Base-by-base conservation (phyloP, 2,329 filamentous ascomycete species). In the Apiospora kogelbergensis region DNA sequence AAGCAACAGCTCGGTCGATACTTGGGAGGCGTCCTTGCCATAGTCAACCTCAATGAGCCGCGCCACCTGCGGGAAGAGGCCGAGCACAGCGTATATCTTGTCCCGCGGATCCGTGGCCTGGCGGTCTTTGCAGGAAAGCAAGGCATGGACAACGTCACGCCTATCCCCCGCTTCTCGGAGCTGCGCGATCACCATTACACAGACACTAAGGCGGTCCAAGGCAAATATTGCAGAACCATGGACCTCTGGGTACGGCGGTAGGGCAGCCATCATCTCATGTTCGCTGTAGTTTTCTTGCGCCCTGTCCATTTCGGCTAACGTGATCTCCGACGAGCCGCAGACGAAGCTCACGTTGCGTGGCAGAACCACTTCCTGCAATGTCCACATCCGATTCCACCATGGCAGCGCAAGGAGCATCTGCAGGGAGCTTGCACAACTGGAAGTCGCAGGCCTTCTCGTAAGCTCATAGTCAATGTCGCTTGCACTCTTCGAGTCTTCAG, bases 301-400 rank as follows among this genome's bases (percentile, higher is more conserved):
- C 20, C 30, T 60, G 17, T 60, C 30, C 17, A 60, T 60, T 17
- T 20, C 30, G 20, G 9, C 30, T 20, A 60, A 60, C 0, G 66
- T 24, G 2, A 60, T 41, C 5, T 53, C 45, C 26, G 68, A 63
- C 3, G 70, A 71, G n/a, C 68, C 68, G 7, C 42, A 69, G 1
- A 65, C n/a, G 40, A 69, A 69, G 15, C 44, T 46, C 7, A 69
- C 66, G 24, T 45, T n/a, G 3, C 15, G 41, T 26, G 70, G 66
- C 26, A 71, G n/a, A 6, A 53, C 66, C 40, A 63, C 40, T 46
- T 68, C 70, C 44, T 71, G 68, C 3, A 69, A 33, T 13, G 69
- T 44, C 70, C 68, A 69, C 41, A 71, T 71, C n/a, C 70, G 70
- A 30, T 41, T 68, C 68, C 66, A 68, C 68, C 68, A 68, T 9